Percentiles rank a stretch among this genome's conserved stretches.
Evolutionary conservation across 805 yeast species (phyloP).

Genomic region (Phaffomyces opuntiae): DNA sequence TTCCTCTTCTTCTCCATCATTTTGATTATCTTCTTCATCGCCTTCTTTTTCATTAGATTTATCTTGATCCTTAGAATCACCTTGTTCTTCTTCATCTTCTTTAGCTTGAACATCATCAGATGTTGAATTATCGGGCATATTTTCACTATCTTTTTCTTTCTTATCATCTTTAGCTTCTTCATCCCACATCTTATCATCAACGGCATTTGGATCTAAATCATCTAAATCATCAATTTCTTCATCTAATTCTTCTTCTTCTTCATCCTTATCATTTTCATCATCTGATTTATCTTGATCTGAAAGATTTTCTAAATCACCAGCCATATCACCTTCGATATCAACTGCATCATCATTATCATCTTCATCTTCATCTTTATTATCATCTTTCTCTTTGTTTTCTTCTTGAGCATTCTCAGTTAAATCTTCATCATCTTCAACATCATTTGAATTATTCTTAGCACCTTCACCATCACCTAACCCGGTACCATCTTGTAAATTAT

Average conservation of each 20-base stretch:
- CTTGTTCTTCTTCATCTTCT: constrained; percentile 29
- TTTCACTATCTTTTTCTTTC: constrained; percentile 79
- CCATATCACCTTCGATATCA: constrained; percentile 96
- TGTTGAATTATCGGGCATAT: constrained; percentile 49
- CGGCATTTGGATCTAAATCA: constrained; percentile 87
- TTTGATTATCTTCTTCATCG: constrained; percentile 51
- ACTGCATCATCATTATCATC: constrained; percentile 82
- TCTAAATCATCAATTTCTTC: constrained; percentile 87
- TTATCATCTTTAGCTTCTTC: constrained; percentile 73
- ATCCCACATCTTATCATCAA: constrained; percentile 98
- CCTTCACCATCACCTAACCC: constrained; percentile 94
- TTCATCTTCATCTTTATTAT: constrained; percentile 52
- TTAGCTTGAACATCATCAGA: constrained; percentile 38
- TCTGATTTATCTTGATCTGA: constrained; percentile 60
- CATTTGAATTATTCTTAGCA: constrained; percentile 71
- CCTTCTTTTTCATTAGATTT: constrained; percentile 25
- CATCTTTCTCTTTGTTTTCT: constrained; percentile 65
- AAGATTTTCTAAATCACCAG: constrained; percentile 80
- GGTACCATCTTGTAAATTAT: constrained; percentile 76
- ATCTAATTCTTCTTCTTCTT: constrained; percentile 69
- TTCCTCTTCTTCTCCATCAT: constrained; percentile 52
- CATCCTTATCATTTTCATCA: constrained; percentile 44
- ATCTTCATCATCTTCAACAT: constrained; percentile 89
- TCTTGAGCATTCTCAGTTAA: constrained; percentile 63
- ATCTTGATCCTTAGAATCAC: constrained; percentile 28